A percentile compares a stretch with the other conserved stretches of the same genome.
Conservation (phyloP, 371 early-diverging fungal species). For the Batrachochytrium dendrobatidis region DNA sequence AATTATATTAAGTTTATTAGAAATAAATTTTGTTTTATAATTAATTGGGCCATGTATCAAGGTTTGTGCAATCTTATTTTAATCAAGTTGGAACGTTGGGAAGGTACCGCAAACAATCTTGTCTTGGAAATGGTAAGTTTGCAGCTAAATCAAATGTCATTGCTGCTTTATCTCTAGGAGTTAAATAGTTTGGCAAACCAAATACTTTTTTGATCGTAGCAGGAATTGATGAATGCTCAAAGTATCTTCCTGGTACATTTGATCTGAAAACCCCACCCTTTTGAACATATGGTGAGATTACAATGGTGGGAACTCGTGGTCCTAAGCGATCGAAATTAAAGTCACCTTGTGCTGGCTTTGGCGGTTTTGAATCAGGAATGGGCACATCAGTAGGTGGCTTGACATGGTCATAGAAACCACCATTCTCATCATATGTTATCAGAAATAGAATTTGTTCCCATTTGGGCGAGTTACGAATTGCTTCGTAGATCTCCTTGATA, state of each 20-base stretch:
- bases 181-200: constrained; percentile 7
- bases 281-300: constrained; percentile 40
- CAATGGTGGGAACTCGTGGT: constrained; percentile 43
- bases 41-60: no score
- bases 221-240: constrained; percentile 40
- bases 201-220: constrained; percentile 36
- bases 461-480: constrained; percentile 21
- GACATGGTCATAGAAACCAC: constrained; percentile 32
- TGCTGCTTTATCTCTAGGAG: neutral
- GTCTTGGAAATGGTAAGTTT: neutral
- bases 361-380: constrained; percentile 8
- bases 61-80: no score
- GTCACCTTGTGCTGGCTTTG: neutral
- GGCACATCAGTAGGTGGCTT: constrained; percentile 20
- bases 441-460: constrained; percentile 24
- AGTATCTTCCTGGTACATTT: constrained; percentile 25
- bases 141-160: neutral
- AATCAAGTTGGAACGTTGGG: no score
- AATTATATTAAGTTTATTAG: no score
- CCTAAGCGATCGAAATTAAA: constrained; percentile 37
- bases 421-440: constrained; percentile 32
- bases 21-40: no score
- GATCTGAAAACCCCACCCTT: constrained; percentile 33
- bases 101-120: no score
- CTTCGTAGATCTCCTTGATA: constrained; percentile 24